These are phyloP conservation scores for Aspergillus fijiensis DNA, from an alignment of 2,329 filamentous ascomycete species.

Conservation along the genomic window DNA sequence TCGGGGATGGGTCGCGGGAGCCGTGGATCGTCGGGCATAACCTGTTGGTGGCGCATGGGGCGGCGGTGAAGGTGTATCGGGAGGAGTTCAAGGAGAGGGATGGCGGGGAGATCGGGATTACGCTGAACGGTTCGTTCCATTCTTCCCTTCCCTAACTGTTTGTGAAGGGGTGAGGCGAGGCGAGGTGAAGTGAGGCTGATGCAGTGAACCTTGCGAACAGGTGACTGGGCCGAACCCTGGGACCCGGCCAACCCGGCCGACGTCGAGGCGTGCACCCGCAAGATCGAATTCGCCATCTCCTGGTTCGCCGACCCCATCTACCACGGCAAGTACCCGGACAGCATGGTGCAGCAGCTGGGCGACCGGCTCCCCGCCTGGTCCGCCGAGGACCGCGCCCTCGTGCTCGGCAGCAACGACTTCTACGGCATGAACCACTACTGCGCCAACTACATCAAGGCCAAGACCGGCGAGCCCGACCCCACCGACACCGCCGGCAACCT, in stretches of 20 bases:
- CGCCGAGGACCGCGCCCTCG: slow-evolving; percentile 67
- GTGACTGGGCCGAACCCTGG: slow-evolving; percentile 80
- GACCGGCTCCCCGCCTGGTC: slow-evolving; percentile 74
- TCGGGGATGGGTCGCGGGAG: slow-evolving; percentile 73
- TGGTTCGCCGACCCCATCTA: slow-evolving; percentile 92
- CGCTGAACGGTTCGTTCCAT: slow-evolving; percentile 65
- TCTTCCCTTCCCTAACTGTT: not conserved
- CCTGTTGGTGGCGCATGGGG: slow-evolving; percentile 74
- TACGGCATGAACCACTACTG: slow-evolving; percentile 96
- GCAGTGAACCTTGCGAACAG: slow-evolving; percentile 32
- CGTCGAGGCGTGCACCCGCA: slow-evolving; percentile 72
- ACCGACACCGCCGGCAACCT: slow-evolving; percentile 75
- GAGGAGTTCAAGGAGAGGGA: slow-evolving; percentile 74
- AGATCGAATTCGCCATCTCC: slow-evolving; percentile 81
- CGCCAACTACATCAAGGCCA: slow-evolving; percentile 79
- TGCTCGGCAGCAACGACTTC: slow-evolving; percentile 86
- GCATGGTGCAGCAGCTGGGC: slow-evolving; percentile 79
- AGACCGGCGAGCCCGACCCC: slow-evolving; percentile 57
- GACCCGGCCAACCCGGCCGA: slow-evolving; percentile 73
- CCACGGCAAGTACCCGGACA: slow-evolving; percentile 77
- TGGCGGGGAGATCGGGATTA: slow-evolving; percentile 81
- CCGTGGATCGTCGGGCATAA: slow-evolving; percentile 82
- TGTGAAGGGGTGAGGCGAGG: not conserved
- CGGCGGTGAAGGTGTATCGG: slow-evolving; percentile 77
- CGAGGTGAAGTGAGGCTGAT: not conserved